Evolutionary conservation across 2,329 filamentous ascomycete genomes (phyloP).

Genomic region (Penicillium sclerotiorum): DNA sequence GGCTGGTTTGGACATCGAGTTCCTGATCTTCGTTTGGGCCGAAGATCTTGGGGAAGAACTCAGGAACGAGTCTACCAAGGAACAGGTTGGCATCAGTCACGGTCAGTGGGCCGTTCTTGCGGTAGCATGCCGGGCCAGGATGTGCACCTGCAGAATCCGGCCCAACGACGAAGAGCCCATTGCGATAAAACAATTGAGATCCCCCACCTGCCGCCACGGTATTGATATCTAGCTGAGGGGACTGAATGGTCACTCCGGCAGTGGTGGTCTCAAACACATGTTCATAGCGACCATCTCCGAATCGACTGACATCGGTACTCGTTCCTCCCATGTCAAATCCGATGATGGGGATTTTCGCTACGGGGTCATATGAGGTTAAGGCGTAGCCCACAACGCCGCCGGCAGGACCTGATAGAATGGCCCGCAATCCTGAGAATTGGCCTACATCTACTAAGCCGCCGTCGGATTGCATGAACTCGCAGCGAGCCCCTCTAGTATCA

Average conservation of each 20-base stretch:
- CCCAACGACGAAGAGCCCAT: conserved; percentile 71
- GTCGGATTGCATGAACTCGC: conserved; percentile 94
- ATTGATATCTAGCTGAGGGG: conserved; percentile 86
- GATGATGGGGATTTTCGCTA: conserved; percentile 79
- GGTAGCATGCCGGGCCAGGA: conserved; percentile 86
- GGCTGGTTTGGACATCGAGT: conserved; percentile 71
- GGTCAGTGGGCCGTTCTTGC: conserved; percentile 83
- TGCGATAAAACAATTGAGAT: conserved; percentile 55
- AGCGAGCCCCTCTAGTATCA: conserved; percentile 70
- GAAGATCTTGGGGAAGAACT: conserved; percentile 94
- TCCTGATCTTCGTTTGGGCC: conserved; percentile 80
- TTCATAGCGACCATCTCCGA: conserved; percentile 80
- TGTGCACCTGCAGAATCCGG: conserved; percentile 88
- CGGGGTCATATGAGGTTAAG: conserved; percentile 79
- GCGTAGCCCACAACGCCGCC: conserved; percentile 92
- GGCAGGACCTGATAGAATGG: conserved; percentile 87
- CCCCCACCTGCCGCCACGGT: conserved; percentile 88
- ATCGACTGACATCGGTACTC: conserved; percentile 84
- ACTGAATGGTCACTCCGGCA: conserved; percentile 85
- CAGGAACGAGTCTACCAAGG: conserved; percentile 77
- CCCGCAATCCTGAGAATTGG: conserved; percentile 77
- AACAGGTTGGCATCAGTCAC: conserved; percentile 94
- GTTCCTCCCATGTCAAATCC: conserved; percentile 95
- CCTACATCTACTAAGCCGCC: conserved; percentile 60
- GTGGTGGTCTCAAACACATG: conserved; percentile 92